These are phyloP conservation scores for Excoecaria cochinchinensis DNA, from an alignment of 345 rosid species.

Conservation along the genomic window DNA sequence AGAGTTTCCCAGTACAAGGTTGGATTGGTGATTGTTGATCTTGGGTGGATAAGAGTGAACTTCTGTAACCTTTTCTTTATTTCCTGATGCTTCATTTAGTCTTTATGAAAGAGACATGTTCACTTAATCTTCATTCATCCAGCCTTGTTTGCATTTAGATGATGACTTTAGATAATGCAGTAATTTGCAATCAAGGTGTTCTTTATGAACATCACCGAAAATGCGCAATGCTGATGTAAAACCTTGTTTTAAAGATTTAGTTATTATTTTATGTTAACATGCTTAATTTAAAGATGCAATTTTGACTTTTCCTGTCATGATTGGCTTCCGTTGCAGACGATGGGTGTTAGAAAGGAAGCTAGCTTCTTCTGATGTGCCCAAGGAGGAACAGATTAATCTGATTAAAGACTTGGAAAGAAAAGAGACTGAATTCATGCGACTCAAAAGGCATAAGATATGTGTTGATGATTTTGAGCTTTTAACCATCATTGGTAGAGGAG, in stretches of 20 bases:
- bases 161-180: constrained; percentile 16
- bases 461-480: constrained; percentile 92
- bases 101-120: neutral
- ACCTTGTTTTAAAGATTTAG: neutral
- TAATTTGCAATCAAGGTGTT: neutral
- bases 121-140: neutral
- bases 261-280: constrained; percentile 6
- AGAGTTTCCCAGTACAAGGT: neutral
- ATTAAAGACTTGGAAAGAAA: constrained; percentile 91
- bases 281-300: constrained; percentile 12
- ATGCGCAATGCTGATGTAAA: neutral
- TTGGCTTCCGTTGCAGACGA: constrained; percentile 54
- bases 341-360: constrained; percentile 89
- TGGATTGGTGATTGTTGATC: neutral
- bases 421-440: constrained; percentile 95
- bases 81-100: neutral
- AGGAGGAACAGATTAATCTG: constrained; percentile 81
- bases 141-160: constrained; percentile 5
- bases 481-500: constrained; percentile 90
- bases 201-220: constrained; percentile 10
- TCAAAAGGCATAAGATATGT: constrained; percentile 86
- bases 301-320: constrained; percentile 13
- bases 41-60: neutral
- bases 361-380: constrained; percentile 87
- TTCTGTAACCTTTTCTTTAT: neutral